Conservation (phyloP, 495 filamentous ascomycete genomes). For the Extremus antarcticus region DNA sequence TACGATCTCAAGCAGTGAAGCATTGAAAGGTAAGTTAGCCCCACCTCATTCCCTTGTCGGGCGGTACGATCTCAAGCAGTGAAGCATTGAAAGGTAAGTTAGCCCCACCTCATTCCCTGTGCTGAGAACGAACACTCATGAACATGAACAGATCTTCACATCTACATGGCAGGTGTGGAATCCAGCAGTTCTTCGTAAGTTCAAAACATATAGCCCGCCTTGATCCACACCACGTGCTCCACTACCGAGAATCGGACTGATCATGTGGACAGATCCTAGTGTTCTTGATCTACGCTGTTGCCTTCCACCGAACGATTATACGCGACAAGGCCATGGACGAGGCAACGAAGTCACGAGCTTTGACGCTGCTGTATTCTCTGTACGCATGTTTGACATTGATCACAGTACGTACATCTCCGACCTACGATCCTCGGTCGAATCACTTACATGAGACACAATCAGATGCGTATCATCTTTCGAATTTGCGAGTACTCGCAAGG, state of each 20-base stretch:
- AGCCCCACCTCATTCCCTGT: no score
- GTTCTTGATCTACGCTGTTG: conserved; percentile 1
- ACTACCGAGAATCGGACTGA: no score
- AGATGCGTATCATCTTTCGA: conserved; percentile 9
- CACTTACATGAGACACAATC: background rate
- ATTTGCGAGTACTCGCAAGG: conserved; percentile 11
- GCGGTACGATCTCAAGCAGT: background rate
- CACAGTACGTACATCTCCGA: conserved; percentile 1
- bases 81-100: background rate
- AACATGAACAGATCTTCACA: conserved; percentile 1
- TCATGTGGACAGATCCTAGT: no score
- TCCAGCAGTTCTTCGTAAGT: conserved; percentile 5
- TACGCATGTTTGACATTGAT: conserved; percentile 8
- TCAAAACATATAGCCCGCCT: no score
- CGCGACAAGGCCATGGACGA: background rate
- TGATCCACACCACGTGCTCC: no score
- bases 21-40: background rate
- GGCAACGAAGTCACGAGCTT: background rate
- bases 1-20: background rate
- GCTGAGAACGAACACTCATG: background rate
- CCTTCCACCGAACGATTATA: conserved; percentile 4
- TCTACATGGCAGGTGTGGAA: conserved; percentile 10
- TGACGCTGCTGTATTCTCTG: conserved; percentile 2
- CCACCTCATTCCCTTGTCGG: no score
- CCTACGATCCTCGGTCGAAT: no score